Base-by-base conservation (phyloP, 306 rosid genomes). In the Herpetospermum pedunculosum region DNA sequence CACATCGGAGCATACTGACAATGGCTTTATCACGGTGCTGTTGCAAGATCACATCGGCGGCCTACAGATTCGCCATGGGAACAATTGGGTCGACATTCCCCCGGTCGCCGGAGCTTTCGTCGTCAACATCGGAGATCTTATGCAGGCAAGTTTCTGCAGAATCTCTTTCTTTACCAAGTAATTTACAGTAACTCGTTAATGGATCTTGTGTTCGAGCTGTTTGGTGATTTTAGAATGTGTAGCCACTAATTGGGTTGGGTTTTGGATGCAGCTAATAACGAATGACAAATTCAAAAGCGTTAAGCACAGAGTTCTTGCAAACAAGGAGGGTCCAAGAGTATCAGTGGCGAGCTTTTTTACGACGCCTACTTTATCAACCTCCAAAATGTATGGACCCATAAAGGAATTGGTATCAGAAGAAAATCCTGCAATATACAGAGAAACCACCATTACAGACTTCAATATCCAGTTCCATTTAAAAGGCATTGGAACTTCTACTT, bases 21-120 rank as follows among this genome's bases (percentile, higher is more conserved):
- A 6, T 28, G 63, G 12, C 26, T 80, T 85, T 15, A 55, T 85
- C 34, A 82, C 88, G 0, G 29, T 82, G 10, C 75, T 85, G 2
- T 37, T 85, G 15, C 86, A 85, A 70, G 84, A 85, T 30, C 67
- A 77, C 9, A 72, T 82, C 3, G 86, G 86, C 34, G 88, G 84
- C 18, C 81, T 85, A 7, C 86, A 85, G 35, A 23, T 80, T 75
- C 58, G 44, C 1, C 23, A 30, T 40, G n/a, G 64, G 10, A 53
- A 80, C 46, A 40, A 77, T 4, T 82, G 88, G 88, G 43, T 80
- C 7, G 78, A 79, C 69, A 78, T 84, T 0, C 37, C 73, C 21
- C 80, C 82, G 0, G 43, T 81, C 3, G 70, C 74, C 9, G 83
- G 53, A 13, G 83, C 88, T 26, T 19, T 84, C 4, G 72, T 84